Base-by-base conservation (phyloP, 75 land plant species). In the Cupressus sempervirens region DNA sequence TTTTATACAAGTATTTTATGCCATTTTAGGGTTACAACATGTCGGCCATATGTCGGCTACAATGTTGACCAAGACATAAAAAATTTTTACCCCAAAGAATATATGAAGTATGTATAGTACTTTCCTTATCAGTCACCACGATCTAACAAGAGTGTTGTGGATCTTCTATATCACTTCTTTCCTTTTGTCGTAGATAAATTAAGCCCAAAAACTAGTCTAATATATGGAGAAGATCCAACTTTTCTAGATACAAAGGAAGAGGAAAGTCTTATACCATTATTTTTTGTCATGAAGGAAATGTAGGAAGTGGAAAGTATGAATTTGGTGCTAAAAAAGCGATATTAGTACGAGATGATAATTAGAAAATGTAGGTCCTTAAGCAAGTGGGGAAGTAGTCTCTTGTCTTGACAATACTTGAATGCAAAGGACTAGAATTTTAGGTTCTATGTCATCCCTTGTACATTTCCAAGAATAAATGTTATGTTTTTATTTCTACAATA, bases 361-460 rank as follows among this genome's bases (percentile, higher is more conserved):
- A 50, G 15, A 65, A 65, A 65, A 4, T 26, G 29, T 7, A 65
- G 68, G 73, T 94, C 32, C n/a, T 84, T 0, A 43, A 83, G 0
- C 82, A 52, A 62, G 84, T 94, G 73, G 96, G 94, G 9, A 85
- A 89, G 34, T 86, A 90, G 86, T 93, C 93, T 53, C 91, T 94
- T 83, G 90, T 94, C 32, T 52, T 94, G 43, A 94, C 93, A 26
- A 89, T 94, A 58, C 70, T 90, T 67, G 94, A 92, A 62, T 93
- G 94, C 90, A 93, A 93, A 77, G 94, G 94, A 48, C 84, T 93
- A 1, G 94, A 94, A 53, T 94, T 94, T 87, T 91, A 94, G 90
- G 94, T 34, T 34, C 4, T 14, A 14, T 75, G 15, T 50, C 53
- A 11, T 50, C 7, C 38, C 20, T 75, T 65, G 3, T 65, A 65